Evolutionary conservation across 1,139 yeast genomes (phyloP), one percentile per base, ranked within the genome.

Genomic region (Pichia sp.): DNA sequence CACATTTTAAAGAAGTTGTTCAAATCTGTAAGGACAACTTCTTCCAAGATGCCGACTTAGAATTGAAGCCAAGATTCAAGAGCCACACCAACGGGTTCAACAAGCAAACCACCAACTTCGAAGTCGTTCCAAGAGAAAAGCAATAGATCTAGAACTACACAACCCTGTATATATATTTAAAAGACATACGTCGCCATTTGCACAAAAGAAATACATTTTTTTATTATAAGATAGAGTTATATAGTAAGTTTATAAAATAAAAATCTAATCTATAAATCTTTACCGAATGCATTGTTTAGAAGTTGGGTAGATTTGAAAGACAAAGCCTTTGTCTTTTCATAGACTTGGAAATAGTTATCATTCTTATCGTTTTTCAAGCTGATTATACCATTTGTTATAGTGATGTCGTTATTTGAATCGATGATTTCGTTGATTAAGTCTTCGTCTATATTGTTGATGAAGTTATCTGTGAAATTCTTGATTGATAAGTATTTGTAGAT

Each of bases 1-100:
- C 66, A 24, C 69, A 68, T 46, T 87, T 88, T 62, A 67, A 76
- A 44, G 71, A 73, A 5, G 81, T 85, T 12, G 95, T 87, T 28
- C 85, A 81, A 53, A 69, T 73, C 40, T 77, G 85, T 70, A 85
- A 85, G 59, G 63, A 61, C 34, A 74, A 73, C 46, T 85, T 84
- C 60, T 85, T 81, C 65, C 54, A 54, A 20, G 58, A 58, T 33
- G 57, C 54, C 6, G 24, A n/a, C 4, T 38, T 48, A 19, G 46
- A 50, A 7, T 53, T 58, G 24, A 48, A 57, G 34, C 69, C 69
- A 28, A 58, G 66, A 54, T 56, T 65, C 51, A 59, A 61, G 42
- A 51, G 39, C 18, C 46, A 52, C 10, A 43, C 52, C 1, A 63
- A 58, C 42, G 68, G 67, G 6, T 64, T 59, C 52, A 63, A 62